These are phyloP conservation scores for Bertia moriformis DNA, from an alignment of 2,329 filamentous ascomycete species.

Conservation along the genomic window DNA sequence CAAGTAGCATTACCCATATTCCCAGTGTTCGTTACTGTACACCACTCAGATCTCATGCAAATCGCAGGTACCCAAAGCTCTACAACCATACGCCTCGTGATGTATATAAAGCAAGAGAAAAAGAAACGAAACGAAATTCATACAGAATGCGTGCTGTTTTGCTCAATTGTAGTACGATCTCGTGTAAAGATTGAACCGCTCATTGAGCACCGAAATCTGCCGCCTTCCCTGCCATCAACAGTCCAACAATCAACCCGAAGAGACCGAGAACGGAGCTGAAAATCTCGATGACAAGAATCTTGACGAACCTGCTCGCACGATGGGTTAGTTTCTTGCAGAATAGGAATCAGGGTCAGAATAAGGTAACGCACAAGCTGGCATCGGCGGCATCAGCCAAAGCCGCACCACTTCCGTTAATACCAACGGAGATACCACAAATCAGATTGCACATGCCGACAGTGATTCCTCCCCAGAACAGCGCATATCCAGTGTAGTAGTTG, in stretches of 20 bases:
- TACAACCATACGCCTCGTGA: too few species aligned
- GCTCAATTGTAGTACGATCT: too few species aligned
- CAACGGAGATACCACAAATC: conserved; percentile 88
- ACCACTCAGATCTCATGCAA: too few species aligned
- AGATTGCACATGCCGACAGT: conserved; percentile 93
- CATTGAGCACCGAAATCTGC: conserved; percentile 47
- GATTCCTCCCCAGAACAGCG: conserved; percentile 87
- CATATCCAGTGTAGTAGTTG: conserved; percentile 88
- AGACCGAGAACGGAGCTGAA: conserved; percentile 95
- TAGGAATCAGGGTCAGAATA: conserved; percentile 3
- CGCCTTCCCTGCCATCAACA: conserved; percentile 76
- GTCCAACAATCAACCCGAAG: conserved; percentile 87
- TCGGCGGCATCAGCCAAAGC: conserved; percentile 93
- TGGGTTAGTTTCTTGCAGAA: too few species aligned
- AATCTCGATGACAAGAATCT: conserved; percentile 97
- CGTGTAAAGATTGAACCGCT: too few species aligned
- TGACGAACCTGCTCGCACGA: conserved; percentile 63
- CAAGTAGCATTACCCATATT: too few species aligned
- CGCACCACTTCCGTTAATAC: conserved; percentile 94
- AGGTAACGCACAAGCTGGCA: conserved; percentile 57
- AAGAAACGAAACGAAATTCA: neutral
- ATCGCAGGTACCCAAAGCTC: too few species aligned
- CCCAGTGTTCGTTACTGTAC: too few species aligned
- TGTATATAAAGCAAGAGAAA: too few species aligned
- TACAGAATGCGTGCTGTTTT: neutral